Evolutionary conservation across 306 rosid species (phyloP).

Genomic region (Vachellia collinsii): DNA sequence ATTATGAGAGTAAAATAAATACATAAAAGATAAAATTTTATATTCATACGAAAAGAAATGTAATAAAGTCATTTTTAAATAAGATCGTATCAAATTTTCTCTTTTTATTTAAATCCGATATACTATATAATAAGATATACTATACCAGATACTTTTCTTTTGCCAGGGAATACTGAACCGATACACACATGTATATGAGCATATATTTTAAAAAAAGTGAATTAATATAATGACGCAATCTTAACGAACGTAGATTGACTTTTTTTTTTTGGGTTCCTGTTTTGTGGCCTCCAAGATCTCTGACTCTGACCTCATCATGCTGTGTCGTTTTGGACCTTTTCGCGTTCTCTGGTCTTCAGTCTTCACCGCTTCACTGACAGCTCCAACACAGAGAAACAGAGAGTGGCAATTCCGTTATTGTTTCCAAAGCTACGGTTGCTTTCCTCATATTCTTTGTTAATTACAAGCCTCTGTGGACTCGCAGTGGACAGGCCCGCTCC

Average conservation of each 20-base stretch:
- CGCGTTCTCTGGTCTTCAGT: conserved; percentile 5
- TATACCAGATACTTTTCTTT: too few relatives aligned
- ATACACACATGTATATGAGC: too few relatives aligned
- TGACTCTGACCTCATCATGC: conserved; percentile 22
- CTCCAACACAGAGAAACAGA: conserved; percentile 23
- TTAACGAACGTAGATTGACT: neutral
- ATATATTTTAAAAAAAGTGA: neutral
- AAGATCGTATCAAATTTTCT: too few relatives aligned
- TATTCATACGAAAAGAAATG: too few relatives aligned
- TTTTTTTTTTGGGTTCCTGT: neutral
- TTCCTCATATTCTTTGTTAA: neutral
- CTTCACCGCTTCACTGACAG: conserved; percentile 37
- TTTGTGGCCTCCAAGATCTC: neutral
- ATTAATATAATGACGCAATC: neutral
- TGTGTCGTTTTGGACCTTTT: conserved; percentile 32
- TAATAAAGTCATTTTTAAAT: too few relatives aligned
- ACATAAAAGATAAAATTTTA: too few relatives aligned
- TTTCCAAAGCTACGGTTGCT: neutral
- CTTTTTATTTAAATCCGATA: too few relatives aligned
- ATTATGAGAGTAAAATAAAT: too few relatives aligned
- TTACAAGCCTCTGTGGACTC: neutral
- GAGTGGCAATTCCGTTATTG: conserved; percentile 55
- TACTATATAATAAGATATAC: too few relatives aligned
- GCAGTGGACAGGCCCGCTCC: neutral
- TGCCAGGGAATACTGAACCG: too few relatives aligned